Evolutionary conservation across 1,284 basidiomycete species (phyloP).

Genomic region (Pseudozyma hubeiensis): DNA sequence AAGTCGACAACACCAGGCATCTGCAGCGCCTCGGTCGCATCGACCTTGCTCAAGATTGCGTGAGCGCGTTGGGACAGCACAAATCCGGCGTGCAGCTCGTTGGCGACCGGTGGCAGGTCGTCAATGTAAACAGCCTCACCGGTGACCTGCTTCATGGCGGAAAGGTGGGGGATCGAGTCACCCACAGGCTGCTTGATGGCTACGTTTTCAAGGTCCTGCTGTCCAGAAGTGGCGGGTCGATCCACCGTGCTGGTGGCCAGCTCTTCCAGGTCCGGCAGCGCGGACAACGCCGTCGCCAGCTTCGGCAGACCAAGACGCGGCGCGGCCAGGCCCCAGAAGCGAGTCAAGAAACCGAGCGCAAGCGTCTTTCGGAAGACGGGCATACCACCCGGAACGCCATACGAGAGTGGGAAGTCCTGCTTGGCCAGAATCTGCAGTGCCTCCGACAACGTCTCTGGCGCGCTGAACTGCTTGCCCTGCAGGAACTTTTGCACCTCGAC

Average conservation of each 20-base stretch:
- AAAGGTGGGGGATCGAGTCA: slow-evolving; percentile 63
- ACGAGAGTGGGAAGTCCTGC: slow-evolving; percentile 66
- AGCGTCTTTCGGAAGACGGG: slow-evolving; percentile 68
- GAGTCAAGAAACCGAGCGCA: slow-evolving; percentile 68
- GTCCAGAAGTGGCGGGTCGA: slow-evolving; percentile 45
- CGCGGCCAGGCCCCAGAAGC: slow-evolving; percentile 66
- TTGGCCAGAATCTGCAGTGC: slow-evolving; percentile 46
- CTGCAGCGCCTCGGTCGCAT: slow-evolving; percentile 62
- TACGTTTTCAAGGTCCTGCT: slow-evolving; percentile 57
- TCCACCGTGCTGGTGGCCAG: slow-evolving; percentile 46
- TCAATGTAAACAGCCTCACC: slow-evolving; percentile 69
- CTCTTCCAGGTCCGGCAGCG: slow-evolving; percentile 48
- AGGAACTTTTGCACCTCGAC: slow-evolving; percentile 54
- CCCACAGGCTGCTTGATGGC: slow-evolving; percentile 57
- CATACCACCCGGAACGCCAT: slow-evolving; percentile 69
- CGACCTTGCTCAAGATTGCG: slow-evolving; percentile 66
- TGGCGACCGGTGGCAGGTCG: slow-evolving; percentile 64
- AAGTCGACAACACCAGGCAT: slow-evolving; percentile 66
- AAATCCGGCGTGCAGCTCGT: slow-evolving; percentile 67
- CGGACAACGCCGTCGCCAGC: slow-evolving; percentile 8
- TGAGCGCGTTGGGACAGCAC: slow-evolving; percentile 67
- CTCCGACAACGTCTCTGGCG: slow-evolving; percentile 18
- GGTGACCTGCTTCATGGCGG: slow-evolving; percentile 69
- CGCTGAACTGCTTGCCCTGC: slow-evolving; percentile 27
- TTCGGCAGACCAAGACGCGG: slow-evolving; percentile 33